phyloP scores from a whole-genome alignment of 257 asterid genomes.

The Forsythia suspensa region DNA sequence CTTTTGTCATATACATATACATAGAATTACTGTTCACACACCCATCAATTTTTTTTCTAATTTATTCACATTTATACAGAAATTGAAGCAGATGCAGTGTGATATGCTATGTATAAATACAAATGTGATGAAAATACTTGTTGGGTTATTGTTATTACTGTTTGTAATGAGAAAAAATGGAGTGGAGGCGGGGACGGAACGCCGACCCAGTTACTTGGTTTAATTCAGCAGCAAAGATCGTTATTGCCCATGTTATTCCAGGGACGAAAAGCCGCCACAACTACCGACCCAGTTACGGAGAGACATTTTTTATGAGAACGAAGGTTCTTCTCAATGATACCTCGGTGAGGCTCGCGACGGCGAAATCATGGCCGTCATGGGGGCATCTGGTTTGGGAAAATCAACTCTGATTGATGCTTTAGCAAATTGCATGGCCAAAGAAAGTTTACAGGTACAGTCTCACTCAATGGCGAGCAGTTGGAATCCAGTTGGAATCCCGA shows the following conservation, averaged over 20 bases:
- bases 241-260: slow-evolving; percentile 10
- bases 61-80: too few species aligned
- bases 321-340: slow-evolving; percentile 37
- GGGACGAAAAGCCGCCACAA: background rate
- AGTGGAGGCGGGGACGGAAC: too few species aligned
- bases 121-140: too few species aligned
- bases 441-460: slow-evolving; percentile 41
- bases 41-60: too few species aligned
- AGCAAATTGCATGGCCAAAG: slow-evolving; percentile 43
- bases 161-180: too few species aligned
- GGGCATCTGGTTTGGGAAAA: slow-evolving; percentile 55
- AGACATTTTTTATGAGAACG: background rate
- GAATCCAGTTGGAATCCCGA: slow-evolving; percentile 34
- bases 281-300: slow-evolving; percentile 19
- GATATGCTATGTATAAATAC: too few species aligned
- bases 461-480: slow-evolving; percentile 39
- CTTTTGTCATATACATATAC: too few species aligned
- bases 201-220: too few species aligned
- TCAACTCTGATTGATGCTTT: slow-evolving; percentile 51
- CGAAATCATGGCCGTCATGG: slow-evolving; percentile 46
- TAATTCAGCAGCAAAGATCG: too few species aligned
- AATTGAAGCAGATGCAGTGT: too few species aligned
- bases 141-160: too few species aligned
- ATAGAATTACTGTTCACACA: too few species aligned
- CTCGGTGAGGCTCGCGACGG: slow-evolving; percentile 54